Evolutionary conservation across 2,329 filamentous ascomycete genomes (phyloP), one percentile per base, ranked within the genome.

Genomic region (Sporothrix globosa): DNA sequence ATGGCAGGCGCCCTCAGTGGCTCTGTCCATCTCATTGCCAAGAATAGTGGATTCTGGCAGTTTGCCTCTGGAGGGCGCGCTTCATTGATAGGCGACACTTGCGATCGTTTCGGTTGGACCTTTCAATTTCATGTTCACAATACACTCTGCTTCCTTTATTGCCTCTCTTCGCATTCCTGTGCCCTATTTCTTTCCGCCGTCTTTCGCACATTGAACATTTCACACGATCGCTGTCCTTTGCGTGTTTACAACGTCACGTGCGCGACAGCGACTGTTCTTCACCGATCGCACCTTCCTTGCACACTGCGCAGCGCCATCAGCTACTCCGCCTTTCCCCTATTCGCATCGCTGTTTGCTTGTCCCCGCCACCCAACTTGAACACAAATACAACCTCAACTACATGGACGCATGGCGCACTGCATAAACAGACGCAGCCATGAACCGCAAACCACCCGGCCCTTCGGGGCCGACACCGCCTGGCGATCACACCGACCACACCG

Each of bases 201-300:
- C 46, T 6, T 3, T n/a, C 17, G 11, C 17, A n/a, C 17, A 48
- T n/a, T n/a, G 46, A 7, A 19, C 46, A 19, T 46, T 11, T 24
- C 19, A 11, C 19, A 24, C 4, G 14, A 6, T 21, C 34, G 2
- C n/a, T 2, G 0, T 24, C n/a, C 13, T 17, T 21, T 50, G 3
- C 14, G 44, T 30, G 27, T 50, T 50, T 30, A 34, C 24, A 65
- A 2, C 24, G 50, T n/a, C 61, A 65, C 61, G 61, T 65, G 58
- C 39, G 39, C 39, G 21, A 63, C 39, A 19, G 1, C 56, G 34
- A 24, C 56, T n/a, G 56, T 6, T 34, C 9, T 63, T 44, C 56
- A 61, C n/a, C 61, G 61, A 65, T 48, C 44, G 61, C 61, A 50
- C 61, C 24, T 63, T 63, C 60, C 60, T n/a, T 63, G n/a, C 21